These are phyloP conservation scores for Boletus coccyginus DNA, from an alignment of 768 basidiomycete species.

Conservation along the genomic window DNA sequence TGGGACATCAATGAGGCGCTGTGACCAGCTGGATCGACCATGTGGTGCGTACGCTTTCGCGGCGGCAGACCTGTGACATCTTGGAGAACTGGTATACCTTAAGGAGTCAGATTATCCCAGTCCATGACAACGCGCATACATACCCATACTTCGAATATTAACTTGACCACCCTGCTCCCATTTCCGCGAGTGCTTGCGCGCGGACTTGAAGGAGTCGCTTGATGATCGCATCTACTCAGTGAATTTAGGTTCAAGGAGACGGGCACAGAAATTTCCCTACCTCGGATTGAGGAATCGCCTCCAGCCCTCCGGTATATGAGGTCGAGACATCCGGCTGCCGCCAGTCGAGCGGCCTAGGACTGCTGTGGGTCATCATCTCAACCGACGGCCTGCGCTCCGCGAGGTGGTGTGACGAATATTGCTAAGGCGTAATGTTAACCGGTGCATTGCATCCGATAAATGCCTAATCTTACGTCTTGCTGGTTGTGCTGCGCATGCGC, in stretches of 20 bases:
- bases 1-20: slow-evolving; percentile 53
- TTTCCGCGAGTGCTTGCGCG: slow-evolving; percentile 58
- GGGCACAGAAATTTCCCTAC: slow-evolving; percentile 19
- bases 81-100: slow-evolving; percentile 31
- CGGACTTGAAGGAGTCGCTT: slow-evolving; percentile 39
- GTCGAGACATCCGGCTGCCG: slow-evolving; percentile 33
- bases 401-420: slow-evolving; percentile 35
- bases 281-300: slow-evolving; percentile 34
- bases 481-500: slow-evolving; percentile 27
- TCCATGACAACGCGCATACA: slow-evolving; percentile 13
- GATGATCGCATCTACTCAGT: slow-evolving; percentile 36
- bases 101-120: slow-evolving; percentile 6
- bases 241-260: slow-evolving; percentile 26
- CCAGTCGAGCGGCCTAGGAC: slow-evolving; percentile 33
- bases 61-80: slow-evolving; percentile 52
- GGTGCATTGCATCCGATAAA: slow-evolving; percentile 10
- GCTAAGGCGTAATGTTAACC: slow-evolving; percentile 21
- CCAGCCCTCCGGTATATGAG: slow-evolving; percentile 28
- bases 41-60: slow-evolving; percentile 64
- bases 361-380: slow-evolving; percentile 35
- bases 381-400: slow-evolving; percentile 31
- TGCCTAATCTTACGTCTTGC: slow-evolving; percentile 31
- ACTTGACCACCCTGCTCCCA: slow-evolving; percentile 53
- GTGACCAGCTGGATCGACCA: slow-evolving; percentile 54
- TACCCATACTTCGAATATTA: slow-evolving; percentile 31